phyloP scores from a whole-genome alignment of 2,329 filamentous ascomycete genomes.

The Aspergillus arachidicola region DNA sequence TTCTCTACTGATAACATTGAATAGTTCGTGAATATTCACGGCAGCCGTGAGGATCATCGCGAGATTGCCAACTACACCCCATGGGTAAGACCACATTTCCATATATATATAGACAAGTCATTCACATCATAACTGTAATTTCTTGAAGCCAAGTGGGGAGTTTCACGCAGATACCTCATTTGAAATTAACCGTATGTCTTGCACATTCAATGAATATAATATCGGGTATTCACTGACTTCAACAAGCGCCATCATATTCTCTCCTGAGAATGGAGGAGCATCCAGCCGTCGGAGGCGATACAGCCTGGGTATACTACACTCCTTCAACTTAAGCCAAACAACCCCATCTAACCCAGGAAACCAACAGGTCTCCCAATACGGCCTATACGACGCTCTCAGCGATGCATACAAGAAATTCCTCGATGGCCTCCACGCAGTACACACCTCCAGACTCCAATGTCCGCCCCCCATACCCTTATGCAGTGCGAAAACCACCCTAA shows the following conservation, averaged over 20 bases:
- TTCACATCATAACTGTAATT: neutral
- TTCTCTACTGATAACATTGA: neutral
- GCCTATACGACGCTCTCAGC: slow-evolving; percentile 40
- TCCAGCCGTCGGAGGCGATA: slow-evolving; percentile 52
- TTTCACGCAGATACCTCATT: slow-evolving; percentile 56
- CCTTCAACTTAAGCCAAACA: neutral
- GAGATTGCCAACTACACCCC: slow-evolving; percentile 51
- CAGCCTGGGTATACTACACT: slow-evolving; percentile 43
- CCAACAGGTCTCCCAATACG: slow-evolving; percentile 33
- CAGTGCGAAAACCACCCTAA: neutral
- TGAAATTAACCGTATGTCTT: slow-evolving; percentile 48
- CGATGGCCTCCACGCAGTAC: slow-evolving; percentile 49
- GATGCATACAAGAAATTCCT: slow-evolving; percentile 42
- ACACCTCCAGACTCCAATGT: slow-evolving; percentile 39
- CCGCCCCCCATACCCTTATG: neutral
- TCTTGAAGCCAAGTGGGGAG: slow-evolving; percentile 42
- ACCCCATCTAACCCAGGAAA: neutral
- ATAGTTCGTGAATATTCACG: slow-evolving; percentile 48
- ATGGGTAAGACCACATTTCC: slow-evolving; percentile 32
- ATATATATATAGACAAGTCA: neutral
- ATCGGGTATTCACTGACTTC: neutral
- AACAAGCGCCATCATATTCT: slow-evolving; percentile 51
- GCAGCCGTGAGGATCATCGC: slow-evolving; percentile 50
- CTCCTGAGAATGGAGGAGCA: slow-evolving; percentile 56
- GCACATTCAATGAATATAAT: neutral